Base-by-base conservation (phyloP, 768 basidiomycete species). In the Mrakia blollopis region DNA sequence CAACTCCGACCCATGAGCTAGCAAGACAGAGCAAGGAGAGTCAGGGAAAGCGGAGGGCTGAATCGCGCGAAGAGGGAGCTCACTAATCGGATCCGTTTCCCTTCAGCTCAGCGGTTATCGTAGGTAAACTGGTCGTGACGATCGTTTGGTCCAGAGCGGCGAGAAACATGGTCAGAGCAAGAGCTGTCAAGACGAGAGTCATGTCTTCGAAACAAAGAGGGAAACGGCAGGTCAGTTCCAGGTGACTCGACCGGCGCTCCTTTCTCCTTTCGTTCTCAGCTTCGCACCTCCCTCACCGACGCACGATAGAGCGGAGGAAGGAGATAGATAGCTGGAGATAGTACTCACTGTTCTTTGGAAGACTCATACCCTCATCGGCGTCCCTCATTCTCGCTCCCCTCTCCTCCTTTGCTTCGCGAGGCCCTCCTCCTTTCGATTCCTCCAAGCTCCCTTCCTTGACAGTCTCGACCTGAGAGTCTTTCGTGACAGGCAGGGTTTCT, bases 111-210 rank as follows among this genome's bases (percentile, higher is more conserved):
- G 87, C 88, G 23, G 89, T 86, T 78, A 94, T 93, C 28, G 92
- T 92, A 23, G 92, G 93, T 74, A 94, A 83, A 81, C 88, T 89
- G 25, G 92, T 94, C 50, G 92, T 93, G 47, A 94, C 91, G 79
- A 93, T 90, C 14, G 87, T 88, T 87, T 88, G 78, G 65, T 71
- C 69, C 16, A 72, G 47, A 32, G 70, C 70, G 23, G 70, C 70
- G 50, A 72, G 39, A 28, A 72, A 72, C 70, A 72, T 72, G 21
- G 70, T 72, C 21, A 60, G 14, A 28, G 50, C 32, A 8, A 72
- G 39, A 16, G 70, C 70, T 16, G 44, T 25, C n/a, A 72, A 14
- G 50, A 72, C 70, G 16, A 72, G 25, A 16, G 70, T 44, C 47
- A 72, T 50, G 47, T 72, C 65, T 68, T 7, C 0, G 25, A 8